A percentile compares a stretch with the other conserved stretches of the same genome.
Conservation (phyloP, 2,329 filamentous ascomycete species). For the Madurella mycetomatis region DNA sequence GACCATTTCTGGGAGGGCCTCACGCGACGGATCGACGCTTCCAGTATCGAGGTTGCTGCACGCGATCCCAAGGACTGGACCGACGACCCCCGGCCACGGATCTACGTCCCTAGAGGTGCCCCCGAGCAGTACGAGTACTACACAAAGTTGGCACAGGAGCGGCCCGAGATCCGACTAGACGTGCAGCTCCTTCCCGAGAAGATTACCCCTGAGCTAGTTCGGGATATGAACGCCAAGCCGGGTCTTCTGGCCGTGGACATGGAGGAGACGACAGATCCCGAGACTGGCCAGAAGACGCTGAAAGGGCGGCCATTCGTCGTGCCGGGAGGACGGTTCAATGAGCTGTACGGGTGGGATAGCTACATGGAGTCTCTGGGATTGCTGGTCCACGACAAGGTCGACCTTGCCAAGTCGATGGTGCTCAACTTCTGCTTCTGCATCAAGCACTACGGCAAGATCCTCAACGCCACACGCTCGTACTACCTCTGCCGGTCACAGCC, state of each 20-base stretch:
- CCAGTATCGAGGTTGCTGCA: conserved; percentile 79
- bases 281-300: conserved; percentile 65
- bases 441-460: conserved; percentile 95
- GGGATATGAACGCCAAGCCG: conserved; percentile 79
- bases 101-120: conserved; percentile 81
- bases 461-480: conserved; percentile 95
- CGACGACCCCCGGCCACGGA: conserved; percentile 77
- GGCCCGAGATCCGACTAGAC: conserved; percentile 81
- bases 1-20: conserved; percentile 91
- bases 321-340: conserved; percentile 94
- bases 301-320: conserved; percentile 92
- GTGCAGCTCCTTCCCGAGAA: conserved; percentile 73
- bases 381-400: conserved; percentile 75
- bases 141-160: conserved; percentile 67
- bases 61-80: conserved; percentile 96
- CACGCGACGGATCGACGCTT: conserved; percentile 84
- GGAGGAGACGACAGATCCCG: conserved; percentile 65
- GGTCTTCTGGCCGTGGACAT: conserved; percentile 88
- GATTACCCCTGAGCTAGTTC: conserved; percentile 76
- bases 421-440: conserved; percentile 97
- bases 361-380: conserved; percentile 97
- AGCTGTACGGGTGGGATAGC: conserved; percentile 97
- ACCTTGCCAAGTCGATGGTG: conserved; percentile 92
- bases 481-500: conserved; percentile 93
- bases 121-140: conserved; percentile 92